Evolutionary conservation across 2,329 filamentous ascomycete genomes (phyloP).

Genomic region (Ascochyta koolunga): DNA sequence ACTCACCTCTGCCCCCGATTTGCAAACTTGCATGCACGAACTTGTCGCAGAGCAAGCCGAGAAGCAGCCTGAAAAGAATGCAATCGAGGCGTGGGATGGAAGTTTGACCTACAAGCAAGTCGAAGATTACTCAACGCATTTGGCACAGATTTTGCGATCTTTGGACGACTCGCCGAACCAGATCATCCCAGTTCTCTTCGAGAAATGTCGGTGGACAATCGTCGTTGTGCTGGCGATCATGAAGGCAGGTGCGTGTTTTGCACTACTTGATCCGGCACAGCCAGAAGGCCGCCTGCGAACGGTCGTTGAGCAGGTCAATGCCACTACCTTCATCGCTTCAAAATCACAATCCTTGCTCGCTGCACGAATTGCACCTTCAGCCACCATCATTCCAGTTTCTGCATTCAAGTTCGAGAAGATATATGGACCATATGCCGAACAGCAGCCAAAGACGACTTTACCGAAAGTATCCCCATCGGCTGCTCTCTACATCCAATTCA

Average conservation of each 20-base stretch:
- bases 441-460: constrained; percentile 35
- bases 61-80: constrained; percentile 43
- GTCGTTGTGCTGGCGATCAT: constrained; percentile 50
- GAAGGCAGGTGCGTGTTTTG: constrained; percentile 49
- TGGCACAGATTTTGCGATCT: constrained; percentile 36
- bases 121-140: constrained; percentile 38
- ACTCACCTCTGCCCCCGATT: constrained; percentile 52
- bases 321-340: constrained; percentile 37
- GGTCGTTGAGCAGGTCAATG: constrained; percentile 40
- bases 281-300: constrained; percentile 42
- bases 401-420: constrained; percentile 39
- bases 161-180: constrained; percentile 34
- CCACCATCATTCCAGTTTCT: constrained; percentile 43
- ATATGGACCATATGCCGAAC: constrained; percentile 33
- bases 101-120: constrained; percentile 44
- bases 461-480: constrained; percentile 34
- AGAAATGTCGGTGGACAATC: constrained; percentile 49
- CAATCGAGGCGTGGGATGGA: constrained; percentile 49
- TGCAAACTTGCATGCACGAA: constrained; percentile 56
- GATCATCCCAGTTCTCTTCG: constrained; percentile 49
- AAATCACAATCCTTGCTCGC: constrained; percentile 38
- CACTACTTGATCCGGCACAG: constrained; percentile 44
- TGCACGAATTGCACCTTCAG: constrained; percentile 35
- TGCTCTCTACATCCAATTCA: constrained; percentile 46
- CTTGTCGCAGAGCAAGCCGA: constrained; percentile 51